Conservation (phyloP, 257 asterid species). For the Nicotiana knightiana region DNA sequence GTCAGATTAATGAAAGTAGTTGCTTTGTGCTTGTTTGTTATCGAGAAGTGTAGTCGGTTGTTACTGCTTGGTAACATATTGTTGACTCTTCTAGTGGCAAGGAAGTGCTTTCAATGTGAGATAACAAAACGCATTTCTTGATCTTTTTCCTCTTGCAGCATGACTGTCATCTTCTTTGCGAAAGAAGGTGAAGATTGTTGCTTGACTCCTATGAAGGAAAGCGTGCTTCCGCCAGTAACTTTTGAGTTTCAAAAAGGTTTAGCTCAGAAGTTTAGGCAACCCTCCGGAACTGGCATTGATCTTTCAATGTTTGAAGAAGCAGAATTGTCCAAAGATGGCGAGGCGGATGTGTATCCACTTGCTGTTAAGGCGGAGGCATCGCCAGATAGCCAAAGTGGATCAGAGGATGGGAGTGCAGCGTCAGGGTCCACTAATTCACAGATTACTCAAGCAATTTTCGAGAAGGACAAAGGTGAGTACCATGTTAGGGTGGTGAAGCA, state of each 20-base stretch:
- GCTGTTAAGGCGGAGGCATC: slow-evolving; percentile 81
- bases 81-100: background rate
- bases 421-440: slow-evolving; percentile 55
- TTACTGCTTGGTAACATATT: background rate
- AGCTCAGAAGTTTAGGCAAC: slow-evolving; percentile 82
- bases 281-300: slow-evolving; percentile 85
- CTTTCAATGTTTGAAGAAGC: slow-evolving; percentile 54
- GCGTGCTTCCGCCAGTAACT: slow-evolving; percentile 53
- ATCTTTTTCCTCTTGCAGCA: slow-evolving; percentile 40
- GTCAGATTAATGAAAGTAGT: background rate
- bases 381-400: slow-evolving; percentile 23
- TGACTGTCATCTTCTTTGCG: slow-evolving; percentile 76
- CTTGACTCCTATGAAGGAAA: slow-evolving; percentile 65
- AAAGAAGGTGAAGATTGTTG: slow-evolving; percentile 84
- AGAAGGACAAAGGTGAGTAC: slow-evolving; percentile 72
- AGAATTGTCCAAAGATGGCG: slow-evolving; percentile 56
- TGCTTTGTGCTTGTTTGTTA: background rate
- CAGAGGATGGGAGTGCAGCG: slow-evolving; percentile 24
- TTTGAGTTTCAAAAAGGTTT: slow-evolving; percentile 69
- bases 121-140: background rate
- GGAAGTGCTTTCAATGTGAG: background rate
- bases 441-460: slow-evolving; percentile 80
- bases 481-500: slow-evolving; percentile 72
- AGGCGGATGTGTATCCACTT: slow-evolving; percentile 62
- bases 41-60: background rate